Base-by-base conservation (phyloP, 1,284 basidiomycete genomes). In the Malassezia obtusa region DNA sequence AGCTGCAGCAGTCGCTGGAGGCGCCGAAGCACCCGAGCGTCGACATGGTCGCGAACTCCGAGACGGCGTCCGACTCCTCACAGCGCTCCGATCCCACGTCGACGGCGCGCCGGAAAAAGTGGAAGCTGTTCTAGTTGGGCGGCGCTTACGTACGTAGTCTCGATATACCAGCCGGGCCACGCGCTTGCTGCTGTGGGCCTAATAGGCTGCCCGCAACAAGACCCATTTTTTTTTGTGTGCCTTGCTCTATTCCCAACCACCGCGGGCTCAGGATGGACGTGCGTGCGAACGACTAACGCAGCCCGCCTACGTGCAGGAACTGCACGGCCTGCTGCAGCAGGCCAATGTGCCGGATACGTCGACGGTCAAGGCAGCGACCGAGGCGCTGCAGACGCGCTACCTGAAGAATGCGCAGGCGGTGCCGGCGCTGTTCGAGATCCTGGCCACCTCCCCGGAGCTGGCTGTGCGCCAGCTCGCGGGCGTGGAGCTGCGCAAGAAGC, bases 401-500 rank as follows among this genome's bases (percentile, higher is more conserved):
- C 95, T 89, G 82, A 91, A 89, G 78, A 83, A 84, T 72, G 81
- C 89, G 15, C 79, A 81, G 77, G 94, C 89, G 73, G 89, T 99
- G 58, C 83, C 91, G 46, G 89, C 87, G 25, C 82, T 99, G 33
- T 87, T 89, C 59, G 84, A 84, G 71, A 88, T 96, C 71, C 80
- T 91, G 50, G 84, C 86, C 30, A 86, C 82, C 68, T 87, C 87
- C 26, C 85, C 85, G 17, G 86, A 91, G 75, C 75, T 66, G n/a
- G 61, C 60, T 17, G 84, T 95, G 58, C 87, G 92, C 51, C 94
- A 99, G 83, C 82, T 99, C 21, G 88, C 91, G 45, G 89, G 91
- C n/a, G 91, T 98, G 54, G 94, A 99, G 78, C 80, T 96, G 70
- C 81, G 94, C 64, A 99, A 99, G 80, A 85, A 92, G 58, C 81